Percentiles rank a stretch among this genome's conserved stretches.
phyloP scores from a whole-genome alignment of 441 rosid genomes.

The Francoa sonchifolia region DNA sequence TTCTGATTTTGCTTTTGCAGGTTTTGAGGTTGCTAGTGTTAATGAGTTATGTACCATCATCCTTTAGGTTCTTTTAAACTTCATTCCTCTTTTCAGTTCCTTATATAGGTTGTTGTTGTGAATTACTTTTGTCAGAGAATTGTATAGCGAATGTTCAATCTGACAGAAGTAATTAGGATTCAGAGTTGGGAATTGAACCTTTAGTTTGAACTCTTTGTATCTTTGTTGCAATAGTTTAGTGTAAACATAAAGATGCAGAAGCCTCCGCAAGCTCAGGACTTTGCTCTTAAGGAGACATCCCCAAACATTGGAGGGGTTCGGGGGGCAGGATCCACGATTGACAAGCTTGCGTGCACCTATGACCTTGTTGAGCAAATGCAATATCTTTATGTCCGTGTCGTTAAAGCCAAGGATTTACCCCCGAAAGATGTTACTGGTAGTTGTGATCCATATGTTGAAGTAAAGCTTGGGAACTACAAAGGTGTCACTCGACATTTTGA shows the following conservation, averaged over 20 bases:
- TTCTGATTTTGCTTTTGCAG: slow-evolving; percentile 24
- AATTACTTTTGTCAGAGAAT: too few relatives aligned
- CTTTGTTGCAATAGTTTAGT: too few relatives aligned
- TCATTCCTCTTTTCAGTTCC: too few relatives aligned
- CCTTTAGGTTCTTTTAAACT: too few relatives aligned
- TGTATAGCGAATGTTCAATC: too few relatives aligned
- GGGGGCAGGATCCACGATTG: slow-evolving; percentile 24
- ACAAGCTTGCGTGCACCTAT: slow-evolving; percentile 66
- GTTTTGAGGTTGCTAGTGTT: slow-evolving; percentile 6
- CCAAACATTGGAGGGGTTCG: slow-evolving; percentile 68
- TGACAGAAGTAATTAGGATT: too few relatives aligned
- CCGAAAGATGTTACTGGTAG: slow-evolving; percentile 55
- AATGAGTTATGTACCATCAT: too few relatives aligned
- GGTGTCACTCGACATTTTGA: slow-evolving; percentile 75
- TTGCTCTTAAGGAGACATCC: slow-evolving; percentile 82
- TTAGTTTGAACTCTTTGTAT: too few relatives aligned
- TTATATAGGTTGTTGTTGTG: too few relatives aligned
- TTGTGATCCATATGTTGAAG: slow-evolving; percentile 82
- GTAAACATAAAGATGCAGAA: slow-evolving; percentile 88
- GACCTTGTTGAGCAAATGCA: slow-evolving; percentile 82
- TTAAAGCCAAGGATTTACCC: slow-evolving; percentile 78
- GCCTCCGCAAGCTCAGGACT: slow-evolving; percentile 57
- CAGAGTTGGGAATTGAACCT: too few relatives aligned
- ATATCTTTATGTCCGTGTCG: slow-evolving; percentile 57
- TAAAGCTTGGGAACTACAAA: slow-evolving; percentile 78